These are phyloP conservation scores for Thyridium curvatum DNA, from an alignment of 2,329 filamentous ascomycete genomes.

Conservation along the genomic window DNA sequence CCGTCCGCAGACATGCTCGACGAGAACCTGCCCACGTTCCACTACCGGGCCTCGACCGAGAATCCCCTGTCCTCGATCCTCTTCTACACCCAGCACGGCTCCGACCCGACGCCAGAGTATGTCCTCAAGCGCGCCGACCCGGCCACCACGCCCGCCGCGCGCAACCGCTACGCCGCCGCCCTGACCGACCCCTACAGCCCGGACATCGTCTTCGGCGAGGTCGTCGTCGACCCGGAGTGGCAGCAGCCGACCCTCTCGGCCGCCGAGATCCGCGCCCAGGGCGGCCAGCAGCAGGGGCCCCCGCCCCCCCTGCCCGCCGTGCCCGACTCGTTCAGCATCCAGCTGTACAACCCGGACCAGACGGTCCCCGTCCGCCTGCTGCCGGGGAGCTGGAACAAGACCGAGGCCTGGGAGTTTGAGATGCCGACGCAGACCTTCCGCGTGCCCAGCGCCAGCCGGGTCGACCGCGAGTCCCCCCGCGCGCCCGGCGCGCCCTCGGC, in stretches of 20 bases:
- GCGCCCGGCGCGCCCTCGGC: conserved; percentile 17
- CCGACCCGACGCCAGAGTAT: conserved; percentile 74
- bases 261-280: conserved; percentile 66
- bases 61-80: conserved; percentile 50
- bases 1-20: conserved; percentile 78
- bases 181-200: conserved; percentile 76
- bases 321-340: conserved; percentile 73
- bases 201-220: conserved; percentile 81
- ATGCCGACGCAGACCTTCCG: conserved; percentile 83
- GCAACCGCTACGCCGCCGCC: conserved; percentile 80
- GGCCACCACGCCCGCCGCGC: conserved; percentile 53
- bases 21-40: conserved; percentile 81
- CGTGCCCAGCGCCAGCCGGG: conserved; percentile 66
- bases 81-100: conserved; percentile 65
- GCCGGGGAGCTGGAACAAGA: conserved; percentile 72
- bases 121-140: conserved; percentile 73
- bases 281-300: conserved; percentile 51
- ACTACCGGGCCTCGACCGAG: conserved; percentile 44
- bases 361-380: conserved; percentile 65
- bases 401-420: conserved; percentile 84
- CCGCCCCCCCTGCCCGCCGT: conserved; percentile 62
- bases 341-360: conserved; percentile 93
- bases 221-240: conserved; percentile 80
- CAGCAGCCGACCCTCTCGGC: conserved; percentile 74
- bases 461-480: conserved; percentile 63